A percentile compares a stretch with the other conserved stretches of the same genome.
Conservation (phyloP, 2,329 filamentous ascomycete species). For the Microdochium trichocladiopsis region DNA sequence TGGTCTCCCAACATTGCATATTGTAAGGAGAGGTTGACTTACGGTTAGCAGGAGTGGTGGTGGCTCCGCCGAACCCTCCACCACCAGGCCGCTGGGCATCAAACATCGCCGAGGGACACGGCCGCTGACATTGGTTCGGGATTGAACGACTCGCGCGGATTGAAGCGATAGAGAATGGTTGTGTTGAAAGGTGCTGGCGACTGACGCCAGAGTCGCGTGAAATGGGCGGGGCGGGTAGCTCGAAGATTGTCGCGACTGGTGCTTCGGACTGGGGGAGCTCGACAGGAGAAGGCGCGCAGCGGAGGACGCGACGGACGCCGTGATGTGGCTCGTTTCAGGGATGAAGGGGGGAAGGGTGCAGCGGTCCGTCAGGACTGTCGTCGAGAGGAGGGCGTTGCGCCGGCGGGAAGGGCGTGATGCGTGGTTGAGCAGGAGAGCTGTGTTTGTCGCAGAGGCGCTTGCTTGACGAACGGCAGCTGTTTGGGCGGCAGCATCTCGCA, state of each 20-base stretch:
- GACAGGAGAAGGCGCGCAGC: no score
- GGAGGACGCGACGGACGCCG: no score
- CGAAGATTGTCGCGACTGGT: not conserved
- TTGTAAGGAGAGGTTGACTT: conserved; percentile 16
- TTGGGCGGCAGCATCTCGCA: not conserved
- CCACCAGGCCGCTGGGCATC: conserved; percentile 15
- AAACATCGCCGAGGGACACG: conserved; percentile 14
- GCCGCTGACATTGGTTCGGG: conserved; percentile 11
- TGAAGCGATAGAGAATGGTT: not conserved
- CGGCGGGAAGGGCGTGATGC: no score
- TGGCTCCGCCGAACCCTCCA: conserved; percentile 13
- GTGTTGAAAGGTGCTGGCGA: not conserved
- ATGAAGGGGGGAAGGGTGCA: no score
- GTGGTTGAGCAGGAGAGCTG: no score
- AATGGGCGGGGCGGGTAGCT: not conserved
- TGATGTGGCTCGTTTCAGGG: no score
- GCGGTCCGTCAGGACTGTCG: no score
- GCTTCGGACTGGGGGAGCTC: not conserved
- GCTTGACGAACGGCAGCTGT: not conserved
- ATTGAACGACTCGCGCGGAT: not conserved
- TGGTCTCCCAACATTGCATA: no score
- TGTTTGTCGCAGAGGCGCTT: not conserved
- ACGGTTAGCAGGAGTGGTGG: conserved; percentile 15
- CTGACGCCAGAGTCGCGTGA: not conserved
- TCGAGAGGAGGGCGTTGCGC: no score